These are phyloP conservation scores for Cornus florida DNA, from an alignment of 148 eudicot genomes.

Conservation along the genomic window DNA sequence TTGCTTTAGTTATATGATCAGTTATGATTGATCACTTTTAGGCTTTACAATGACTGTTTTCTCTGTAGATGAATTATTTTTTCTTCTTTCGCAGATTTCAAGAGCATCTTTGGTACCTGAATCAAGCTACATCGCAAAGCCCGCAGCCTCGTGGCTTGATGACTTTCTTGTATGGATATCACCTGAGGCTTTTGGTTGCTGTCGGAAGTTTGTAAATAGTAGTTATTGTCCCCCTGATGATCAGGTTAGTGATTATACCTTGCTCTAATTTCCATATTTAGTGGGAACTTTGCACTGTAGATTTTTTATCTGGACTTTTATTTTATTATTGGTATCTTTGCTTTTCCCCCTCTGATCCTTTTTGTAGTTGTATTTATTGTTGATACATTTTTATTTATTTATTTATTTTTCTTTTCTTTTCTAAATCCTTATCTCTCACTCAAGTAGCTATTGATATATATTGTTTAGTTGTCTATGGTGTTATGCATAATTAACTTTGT, in stretches of 20 bases:
- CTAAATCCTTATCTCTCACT: slow-evolving; percentile 1
- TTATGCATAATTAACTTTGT: neutral
- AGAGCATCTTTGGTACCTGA: slow-evolving; percentile 64
- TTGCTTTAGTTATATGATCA: neutral
- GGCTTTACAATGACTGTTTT: neutral
- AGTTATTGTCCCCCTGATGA: slow-evolving; percentile 80
- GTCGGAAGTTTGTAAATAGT: slow-evolving; percentile 61
- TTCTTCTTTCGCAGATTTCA: slow-evolving; percentile 50
- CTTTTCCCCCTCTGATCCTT: slow-evolving; percentile 5
- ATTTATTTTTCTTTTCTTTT: neutral
- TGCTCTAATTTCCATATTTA: neutral
- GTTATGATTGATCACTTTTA: neutral
- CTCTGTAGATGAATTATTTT: neutral
- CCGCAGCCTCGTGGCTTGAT: slow-evolving; percentile 84
- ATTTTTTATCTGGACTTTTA: neutral
- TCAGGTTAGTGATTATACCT: slow-evolving; percentile 44
- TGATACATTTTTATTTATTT: neutral
- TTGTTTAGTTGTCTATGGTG: neutral
- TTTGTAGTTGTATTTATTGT: neutral
- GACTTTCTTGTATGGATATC: slow-evolving; percentile 83
- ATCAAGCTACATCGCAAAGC: slow-evolving; percentile 67
- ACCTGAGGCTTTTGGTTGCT: slow-evolving; percentile 82
- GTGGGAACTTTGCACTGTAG: neutral
- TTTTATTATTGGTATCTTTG: neutral
- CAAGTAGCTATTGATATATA: neutral